A percentile compares a stretch with the other conserved stretches of the same genome.
phyloP scores from a whole-genome alignment of 257 asterid genomes.

The Capsicum baccatum region DNA sequence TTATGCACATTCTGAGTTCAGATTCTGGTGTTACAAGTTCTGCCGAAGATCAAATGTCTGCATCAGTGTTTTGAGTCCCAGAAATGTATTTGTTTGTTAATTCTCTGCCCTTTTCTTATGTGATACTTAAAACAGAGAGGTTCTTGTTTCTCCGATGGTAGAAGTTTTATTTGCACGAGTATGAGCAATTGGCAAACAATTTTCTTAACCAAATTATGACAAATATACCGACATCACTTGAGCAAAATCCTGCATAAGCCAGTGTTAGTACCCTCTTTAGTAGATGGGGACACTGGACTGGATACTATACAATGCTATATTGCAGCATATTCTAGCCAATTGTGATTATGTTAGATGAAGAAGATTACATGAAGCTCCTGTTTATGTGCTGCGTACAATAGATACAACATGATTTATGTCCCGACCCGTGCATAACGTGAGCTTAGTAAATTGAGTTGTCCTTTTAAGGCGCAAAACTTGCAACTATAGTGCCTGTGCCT shows the following conservation, averaged over 20 bases:
- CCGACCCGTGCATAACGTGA: background rate
- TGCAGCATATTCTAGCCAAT: background rate
- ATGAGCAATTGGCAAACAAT: background rate
- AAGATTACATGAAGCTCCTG: background rate
- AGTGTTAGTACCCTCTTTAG: too few species aligned
- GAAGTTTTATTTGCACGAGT: background rate
- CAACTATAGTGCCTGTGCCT: background rate
- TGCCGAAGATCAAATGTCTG: background rate
- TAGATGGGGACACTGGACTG: background rate
- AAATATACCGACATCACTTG: too few species aligned
- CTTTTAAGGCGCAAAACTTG: too few species aligned
- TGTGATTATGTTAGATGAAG: background rate
- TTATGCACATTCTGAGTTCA: conserved; percentile 26
- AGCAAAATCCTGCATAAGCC: too few species aligned
- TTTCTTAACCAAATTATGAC: too few species aligned
- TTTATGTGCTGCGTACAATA: background rate
- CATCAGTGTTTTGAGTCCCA: background rate
- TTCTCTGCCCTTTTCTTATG: background rate
- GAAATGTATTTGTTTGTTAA: conserved; percentile 12
- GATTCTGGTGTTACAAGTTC: conserved; percentile 9
- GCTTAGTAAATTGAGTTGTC: background rate
- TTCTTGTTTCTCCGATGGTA: background rate
- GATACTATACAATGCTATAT: background rate
- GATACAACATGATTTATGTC: background rate
- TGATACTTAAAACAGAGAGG: background rate